Evolutionary conservation across 1,139 yeast species (phyloP), one percentile per base, ranked within the genome.

Genomic region (Sugiyamaella grinbergsii): DNA sequence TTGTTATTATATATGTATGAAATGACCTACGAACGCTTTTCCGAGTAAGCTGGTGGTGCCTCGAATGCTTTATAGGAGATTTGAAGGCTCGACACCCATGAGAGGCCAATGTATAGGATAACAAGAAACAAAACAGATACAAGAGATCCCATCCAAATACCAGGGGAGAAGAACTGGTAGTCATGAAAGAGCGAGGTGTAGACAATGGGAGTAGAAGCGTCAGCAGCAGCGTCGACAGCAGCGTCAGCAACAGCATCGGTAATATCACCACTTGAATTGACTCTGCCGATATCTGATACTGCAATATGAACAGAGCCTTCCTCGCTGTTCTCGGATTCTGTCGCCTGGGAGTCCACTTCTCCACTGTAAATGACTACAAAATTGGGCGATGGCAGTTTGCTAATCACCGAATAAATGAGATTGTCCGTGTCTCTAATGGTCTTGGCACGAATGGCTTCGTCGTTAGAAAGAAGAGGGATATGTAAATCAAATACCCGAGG

Each of bases 41-140:
- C 49, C 28, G 52, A 44, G 22, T 47, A 22, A 8, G 41, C 39
- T 2, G 54, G 48, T 6, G 49, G 51, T 8, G 59, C 54, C 28
- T 85, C 94, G 64, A 86, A 85, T 13, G 93, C 81, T 55, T 77
- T 76, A 73, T 84, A 83, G 55, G 89, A 77, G 58, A 85, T 81
- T 66, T 84, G 81, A 63, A 86, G 71, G 23, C 81, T 70, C 15
- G 76, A 62, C 51, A 85, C 70, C 85, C 93, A 84, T 46, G 73
- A 58, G 56, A 85, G 72, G 5, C 88, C 88, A 43, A 73, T 70
- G 50, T 71, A 64, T 57, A 85, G 71, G 26, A 84, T 72, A 44
- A 68, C 69, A 34, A 82, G 59, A 59, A 85, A 73, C 56, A 82
- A 68, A 33, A 77, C 68, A 2, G 83, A 71, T 20, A 83, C 84